Conservation (phyloP, 2,329 filamentous ascomycete genomes). For the Penicillium carneum region DNA sequence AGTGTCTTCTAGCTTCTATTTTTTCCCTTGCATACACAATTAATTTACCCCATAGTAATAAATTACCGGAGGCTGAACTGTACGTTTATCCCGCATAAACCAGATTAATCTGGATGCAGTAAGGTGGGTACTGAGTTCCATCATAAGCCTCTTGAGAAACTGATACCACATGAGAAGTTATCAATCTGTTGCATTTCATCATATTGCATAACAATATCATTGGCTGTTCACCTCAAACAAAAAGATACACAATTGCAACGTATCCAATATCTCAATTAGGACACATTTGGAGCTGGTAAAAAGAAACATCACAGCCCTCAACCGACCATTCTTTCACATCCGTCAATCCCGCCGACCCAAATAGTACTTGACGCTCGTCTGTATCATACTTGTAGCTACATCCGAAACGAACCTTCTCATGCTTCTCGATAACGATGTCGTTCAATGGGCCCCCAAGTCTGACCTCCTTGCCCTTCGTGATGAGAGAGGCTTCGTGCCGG, state of each 20-base stretch:
- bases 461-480: conserved; percentile 8
- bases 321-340: not conserved
- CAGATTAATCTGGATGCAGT: too few relatives aligned
- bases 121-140: too few relatives aligned
- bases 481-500: conserved; percentile 20
- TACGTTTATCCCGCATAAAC: too few relatives aligned
- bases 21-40: too few relatives aligned
- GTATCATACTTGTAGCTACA: conserved; percentile 23
- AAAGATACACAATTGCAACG: too few relatives aligned
- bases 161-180: too few relatives aligned
- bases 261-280: not conserved
- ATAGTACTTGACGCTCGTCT: not conserved
- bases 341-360: not conserved
- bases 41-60: too few relatives aligned
- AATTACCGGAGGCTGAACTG: too few relatives aligned
- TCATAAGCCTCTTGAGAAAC: too few relatives aligned
- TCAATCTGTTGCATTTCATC: too few relatives aligned
- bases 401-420: conserved; percentile 21
- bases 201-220: not conserved
- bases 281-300: conserved; percentile 3
- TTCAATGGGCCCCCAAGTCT: conserved; percentile 17
- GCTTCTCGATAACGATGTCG: conserved; percentile 8
- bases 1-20: too few relatives aligned
- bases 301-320: conserved; percentile 3
- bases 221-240: too few relatives aligned